Percentiles rank a stretch among this genome's conserved stretches.
Evolutionary conservation across 1,284 basidiomycete genomes (phyloP).

Genomic region (Fomitiporia mediterranea): DNA sequence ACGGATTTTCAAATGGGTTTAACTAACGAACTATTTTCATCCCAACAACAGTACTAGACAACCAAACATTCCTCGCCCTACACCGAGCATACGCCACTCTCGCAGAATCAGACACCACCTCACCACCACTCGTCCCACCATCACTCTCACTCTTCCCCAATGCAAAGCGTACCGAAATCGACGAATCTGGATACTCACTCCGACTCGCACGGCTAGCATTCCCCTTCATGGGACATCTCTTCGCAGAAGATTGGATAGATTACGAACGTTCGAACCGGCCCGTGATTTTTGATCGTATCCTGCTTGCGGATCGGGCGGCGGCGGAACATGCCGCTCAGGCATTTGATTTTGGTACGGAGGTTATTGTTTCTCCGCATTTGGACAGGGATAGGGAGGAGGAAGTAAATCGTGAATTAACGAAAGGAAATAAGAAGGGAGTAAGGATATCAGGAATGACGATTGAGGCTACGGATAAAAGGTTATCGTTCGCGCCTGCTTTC

Average conservation of each 20-base stretch:
- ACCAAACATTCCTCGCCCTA: conserved; percentile 72
- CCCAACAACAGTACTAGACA: conserved; percentile 44
- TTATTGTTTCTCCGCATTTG: conserved; percentile 4
- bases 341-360: conserved; percentile 19
- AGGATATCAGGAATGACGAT: neutral
- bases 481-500: conserved; percentile 19
- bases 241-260: conserved; percentile 72
- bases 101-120: conserved; percentile 40
- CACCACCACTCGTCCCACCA: conserved; percentile 59
- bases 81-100: conserved; percentile 77
- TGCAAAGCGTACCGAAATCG: conserved; percentile 50
- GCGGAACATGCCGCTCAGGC: conserved; percentile 44
- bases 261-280: conserved; percentile 62
- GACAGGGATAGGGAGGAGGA: neutral
- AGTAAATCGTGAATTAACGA: neutral
- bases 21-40: too few species aligned
- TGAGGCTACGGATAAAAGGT: conserved; percentile 15
- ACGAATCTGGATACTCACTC: conserved; percentile 55
- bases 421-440: conserved; percentile 3
- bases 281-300: conserved; percentile 68
- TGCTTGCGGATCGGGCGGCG: conserved; percentile 71
- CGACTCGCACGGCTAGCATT: conserved; percentile 65
- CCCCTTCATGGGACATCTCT: conserved; percentile 64
- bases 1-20: too few species aligned
- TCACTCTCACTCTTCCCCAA: conserved; percentile 70